Conservation (phyloP, 2,329 filamentous ascomycete genomes). For the Fonsecaea pugnacius region DNA sequence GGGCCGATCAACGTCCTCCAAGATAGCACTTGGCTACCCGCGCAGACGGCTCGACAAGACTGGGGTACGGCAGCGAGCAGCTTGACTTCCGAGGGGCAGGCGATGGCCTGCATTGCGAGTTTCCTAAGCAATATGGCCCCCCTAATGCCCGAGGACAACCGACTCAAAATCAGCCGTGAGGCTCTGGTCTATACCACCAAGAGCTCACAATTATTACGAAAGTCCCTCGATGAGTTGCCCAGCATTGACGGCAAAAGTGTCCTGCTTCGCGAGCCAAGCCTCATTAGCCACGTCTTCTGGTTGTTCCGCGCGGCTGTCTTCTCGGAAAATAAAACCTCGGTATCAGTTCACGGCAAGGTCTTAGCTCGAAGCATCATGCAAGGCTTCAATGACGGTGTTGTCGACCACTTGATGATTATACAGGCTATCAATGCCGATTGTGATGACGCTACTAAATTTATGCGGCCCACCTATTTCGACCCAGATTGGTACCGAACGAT, state of each 20-base stretch:
- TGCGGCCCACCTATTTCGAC: constrained; percentile 15
- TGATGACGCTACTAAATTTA: constrained; percentile 8
- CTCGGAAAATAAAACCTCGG: constrained; percentile 1
- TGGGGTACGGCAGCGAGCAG: constrained; percentile 6
- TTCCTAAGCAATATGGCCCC: constrained; percentile 14
- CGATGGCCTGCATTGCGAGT: constrained; percentile 10
- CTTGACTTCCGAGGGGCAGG: constrained; percentile 1
- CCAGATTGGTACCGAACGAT: neutral
- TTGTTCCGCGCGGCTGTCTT: constrained; percentile 12
- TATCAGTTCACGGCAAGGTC: constrained; percentile 7
- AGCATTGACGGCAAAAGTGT: neutral
- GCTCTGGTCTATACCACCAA: constrained; percentile 5
- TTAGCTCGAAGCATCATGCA: constrained; percentile 4
- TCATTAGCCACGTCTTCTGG: constrained; percentile 14
- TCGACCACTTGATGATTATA: constrained; percentile 11
- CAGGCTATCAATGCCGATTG: constrained; percentile 13
- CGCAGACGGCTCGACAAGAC: neutral
- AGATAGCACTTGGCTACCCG: constrained; percentile 11
- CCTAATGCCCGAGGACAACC: constrained; percentile 1
- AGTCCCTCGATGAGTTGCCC: neutral
- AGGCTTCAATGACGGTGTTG: constrained; percentile 6
- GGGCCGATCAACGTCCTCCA: constrained; percentile 7
- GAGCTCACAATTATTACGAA: constrained; percentile 4
- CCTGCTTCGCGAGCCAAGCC: neutral
- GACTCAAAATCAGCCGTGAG: neutral